Evolutionary conservation across 192 early-diverging fungal genomes (phyloP).

Genomic region (Funneliformis mosseae): DNA sequence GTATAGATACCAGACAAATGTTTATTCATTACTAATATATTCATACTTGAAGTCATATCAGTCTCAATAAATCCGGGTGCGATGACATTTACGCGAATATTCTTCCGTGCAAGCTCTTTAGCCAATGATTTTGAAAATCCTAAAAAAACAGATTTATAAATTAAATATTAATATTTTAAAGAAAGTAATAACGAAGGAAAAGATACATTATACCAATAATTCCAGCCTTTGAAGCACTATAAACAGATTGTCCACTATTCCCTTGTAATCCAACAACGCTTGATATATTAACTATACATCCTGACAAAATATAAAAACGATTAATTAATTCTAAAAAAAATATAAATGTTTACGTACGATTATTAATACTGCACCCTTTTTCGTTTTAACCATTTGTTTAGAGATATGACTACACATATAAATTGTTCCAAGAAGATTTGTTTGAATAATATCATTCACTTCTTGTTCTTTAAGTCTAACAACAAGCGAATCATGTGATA

Average conservation of each 20-base stretch:
- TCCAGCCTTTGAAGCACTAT: slow-evolving; percentile 86
- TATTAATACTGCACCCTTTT: slow-evolving; percentile 45
- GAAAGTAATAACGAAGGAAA: neutral
- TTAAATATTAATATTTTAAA: neutral
- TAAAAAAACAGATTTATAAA: slow-evolving; percentile 26
- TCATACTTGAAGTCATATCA: slow-evolving; percentile 67
- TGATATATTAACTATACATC: slow-evolving; percentile 83
- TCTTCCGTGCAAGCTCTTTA: slow-evolving; percentile 71
- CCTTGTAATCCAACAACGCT: slow-evolving; percentile 78
- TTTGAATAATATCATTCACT: slow-evolving; percentile 59
- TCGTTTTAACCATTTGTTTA: slow-evolving; percentile 60
- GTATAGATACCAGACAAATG: too few species aligned
- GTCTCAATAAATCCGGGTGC: slow-evolving; percentile 89
- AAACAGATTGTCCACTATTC: slow-evolving; percentile 72
- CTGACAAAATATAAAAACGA: slow-evolving; percentile 34
- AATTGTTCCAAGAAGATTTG: slow-evolving; percentile 76
- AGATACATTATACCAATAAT: slow-evolving; percentile 60
- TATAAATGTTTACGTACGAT: neutral
- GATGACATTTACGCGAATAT: slow-evolving; percentile 79
- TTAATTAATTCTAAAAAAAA: neutral
- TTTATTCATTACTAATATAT: too few species aligned
- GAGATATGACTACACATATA: slow-evolving; percentile 53
- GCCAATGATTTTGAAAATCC: slow-evolving; percentile 85
- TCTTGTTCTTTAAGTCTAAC: slow-evolving; percentile 49
- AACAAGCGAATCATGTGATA: slow-evolving; percentile 57